Evolutionary conservation across 768 basidiomycete species (phyloP).

Genomic region (Mycena rebaudengoi): DNA sequence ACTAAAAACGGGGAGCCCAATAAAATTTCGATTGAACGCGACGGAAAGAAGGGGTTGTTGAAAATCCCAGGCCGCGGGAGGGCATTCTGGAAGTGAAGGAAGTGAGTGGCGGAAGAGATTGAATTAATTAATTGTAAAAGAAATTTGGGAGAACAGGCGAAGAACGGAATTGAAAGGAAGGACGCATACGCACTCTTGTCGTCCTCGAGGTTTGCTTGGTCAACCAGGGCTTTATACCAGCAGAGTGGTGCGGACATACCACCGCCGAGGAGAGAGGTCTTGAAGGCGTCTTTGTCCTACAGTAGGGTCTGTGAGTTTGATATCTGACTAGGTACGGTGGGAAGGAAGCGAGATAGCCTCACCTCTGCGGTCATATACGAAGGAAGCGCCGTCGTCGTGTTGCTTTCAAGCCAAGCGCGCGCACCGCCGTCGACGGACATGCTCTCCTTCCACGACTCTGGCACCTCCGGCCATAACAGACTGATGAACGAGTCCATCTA

Average conservation of each 20-base stretch:
- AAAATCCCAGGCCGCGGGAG: background rate
- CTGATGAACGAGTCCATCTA: slow-evolving; percentile 52
- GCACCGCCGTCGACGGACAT: slow-evolving; percentile 47
- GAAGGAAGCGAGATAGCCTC: background rate
- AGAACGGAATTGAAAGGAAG: background rate
- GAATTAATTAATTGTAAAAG: background rate
- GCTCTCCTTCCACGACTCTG: slow-evolving; percentile 44
- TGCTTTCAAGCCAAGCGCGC: slow-evolving; percentile 42
- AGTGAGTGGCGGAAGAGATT: too few species aligned
- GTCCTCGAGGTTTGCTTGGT: slow-evolving; percentile 39
- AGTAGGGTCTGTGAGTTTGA: background rate
- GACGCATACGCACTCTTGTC: slow-evolving; percentile 36
- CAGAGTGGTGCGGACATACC: slow-evolving; percentile 42
- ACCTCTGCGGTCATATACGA: slow-evolving; percentile 45
- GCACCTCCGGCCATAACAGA: slow-evolving; percentile 41
- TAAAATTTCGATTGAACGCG: slow-evolving; percentile 2
- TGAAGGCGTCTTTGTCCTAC: slow-evolving; percentile 36
- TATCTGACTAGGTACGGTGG: background rate
- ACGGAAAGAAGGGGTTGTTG: slow-evolving; percentile 17
- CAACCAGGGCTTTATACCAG: slow-evolving; percentile 44
- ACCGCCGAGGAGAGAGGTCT: slow-evolving; percentile 30
- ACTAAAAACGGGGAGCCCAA: background rate
- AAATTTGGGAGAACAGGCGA: background rate
- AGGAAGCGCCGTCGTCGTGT: slow-evolving; percentile 36
- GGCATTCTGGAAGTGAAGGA: background rate